phyloP scores from a whole-genome alignment of 1,284 basidiomycete species.

The Cutaneotrichosporon cyanovorans region DNA sequence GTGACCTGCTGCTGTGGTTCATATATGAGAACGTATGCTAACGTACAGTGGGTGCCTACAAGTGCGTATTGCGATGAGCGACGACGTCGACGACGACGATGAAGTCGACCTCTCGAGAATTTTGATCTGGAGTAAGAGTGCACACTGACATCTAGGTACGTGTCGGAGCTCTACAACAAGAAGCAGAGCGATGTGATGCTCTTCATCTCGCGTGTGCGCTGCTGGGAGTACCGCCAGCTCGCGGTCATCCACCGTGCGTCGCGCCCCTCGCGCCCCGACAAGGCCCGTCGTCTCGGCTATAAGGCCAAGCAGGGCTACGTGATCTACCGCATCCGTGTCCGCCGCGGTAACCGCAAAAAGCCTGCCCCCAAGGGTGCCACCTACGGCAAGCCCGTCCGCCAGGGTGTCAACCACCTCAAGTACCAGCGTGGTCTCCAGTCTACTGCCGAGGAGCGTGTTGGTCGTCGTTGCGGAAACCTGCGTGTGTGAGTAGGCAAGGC shows the following conservation, averaged over 20 bases:
- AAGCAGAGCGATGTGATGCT: constrained; percentile 73
- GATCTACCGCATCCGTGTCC: constrained; percentile 94
- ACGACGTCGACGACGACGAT: not conserved
- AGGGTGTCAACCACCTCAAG: constrained; percentile 99
- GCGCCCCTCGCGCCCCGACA: constrained; percentile 96
- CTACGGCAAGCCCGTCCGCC: constrained; percentile 97
- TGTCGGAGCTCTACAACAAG: constrained; percentile 68
- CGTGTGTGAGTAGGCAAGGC: constrained; percentile 54
- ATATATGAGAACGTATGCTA: not conserved
- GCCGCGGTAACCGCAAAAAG: constrained; percentile 99
- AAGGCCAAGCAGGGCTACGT: constrained; percentile 99
- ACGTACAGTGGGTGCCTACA: constrained; percentile 5
- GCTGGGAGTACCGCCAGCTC: constrained; percentile 99
- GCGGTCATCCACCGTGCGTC: constrained; percentile 98
- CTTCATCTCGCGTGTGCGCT: constrained; percentile 95
- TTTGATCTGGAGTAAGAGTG: too few relatives aligned
- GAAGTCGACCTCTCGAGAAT: too few relatives aligned
- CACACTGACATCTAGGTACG: constrained; percentile 69
- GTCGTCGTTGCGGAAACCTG: constrained; percentile 89
- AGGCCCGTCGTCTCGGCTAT: constrained; percentile 97
- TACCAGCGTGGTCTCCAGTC: constrained; percentile 88
- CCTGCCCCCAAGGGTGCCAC: constrained; percentile 97
- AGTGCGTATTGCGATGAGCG: not conserved
- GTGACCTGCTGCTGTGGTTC: too few relatives aligned
- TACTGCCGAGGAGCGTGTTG: constrained; percentile 97